Conservation (phyloP, 495 filamentous ascomycete species). For the Daldinia concentrica region DNA sequence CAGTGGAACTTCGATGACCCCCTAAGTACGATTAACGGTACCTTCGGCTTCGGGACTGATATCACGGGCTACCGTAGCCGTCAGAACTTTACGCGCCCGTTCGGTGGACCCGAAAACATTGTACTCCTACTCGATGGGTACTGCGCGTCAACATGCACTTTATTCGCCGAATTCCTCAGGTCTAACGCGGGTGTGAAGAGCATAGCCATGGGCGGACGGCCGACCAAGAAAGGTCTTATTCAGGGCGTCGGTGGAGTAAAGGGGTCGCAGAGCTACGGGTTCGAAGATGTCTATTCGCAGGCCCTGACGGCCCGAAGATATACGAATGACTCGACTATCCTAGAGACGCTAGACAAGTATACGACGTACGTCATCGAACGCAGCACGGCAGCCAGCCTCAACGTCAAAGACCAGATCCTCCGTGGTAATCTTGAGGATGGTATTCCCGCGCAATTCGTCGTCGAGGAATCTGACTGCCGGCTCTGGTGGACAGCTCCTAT, state of each 20-base stretch:
- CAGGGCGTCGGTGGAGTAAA: conserved; percentile 71
- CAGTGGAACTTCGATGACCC: conserved; percentile 54
- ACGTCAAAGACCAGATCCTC: conserved; percentile 56
- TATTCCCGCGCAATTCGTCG: conserved; percentile 60
- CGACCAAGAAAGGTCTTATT: conserved; percentile 61
- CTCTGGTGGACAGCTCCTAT: conserved; percentile 64
- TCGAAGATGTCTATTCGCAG: conserved; percentile 43
- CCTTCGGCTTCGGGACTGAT: conserved; percentile 51
- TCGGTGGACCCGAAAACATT: conserved; percentile 53
- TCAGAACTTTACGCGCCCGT: conserved; percentile 55
- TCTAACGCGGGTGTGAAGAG: conserved; percentile 65
- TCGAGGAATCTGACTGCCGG: conserved; percentile 64
- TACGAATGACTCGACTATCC: conserved; percentile 46
- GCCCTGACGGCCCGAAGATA: conserved; percentile 45
- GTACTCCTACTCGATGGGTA: conserved; percentile 66
- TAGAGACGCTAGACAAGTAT: conserved; percentile 62
- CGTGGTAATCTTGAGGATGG: conserved; percentile 47
- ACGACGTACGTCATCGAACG: conserved; percentile 53
- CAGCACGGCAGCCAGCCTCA: conserved; percentile 46
- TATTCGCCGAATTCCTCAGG: conserved; percentile 66
- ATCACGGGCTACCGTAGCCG: conserved; percentile 56
- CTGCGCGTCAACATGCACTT: conserved; percentile 71
- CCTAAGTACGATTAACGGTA: conserved; percentile 51
- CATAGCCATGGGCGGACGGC: conserved; percentile 69
- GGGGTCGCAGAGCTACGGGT: conserved; percentile 54